Conservation (phyloP, 371 early-diverging fungal genomes). For the Actinomortierella ambigua region DNA sequence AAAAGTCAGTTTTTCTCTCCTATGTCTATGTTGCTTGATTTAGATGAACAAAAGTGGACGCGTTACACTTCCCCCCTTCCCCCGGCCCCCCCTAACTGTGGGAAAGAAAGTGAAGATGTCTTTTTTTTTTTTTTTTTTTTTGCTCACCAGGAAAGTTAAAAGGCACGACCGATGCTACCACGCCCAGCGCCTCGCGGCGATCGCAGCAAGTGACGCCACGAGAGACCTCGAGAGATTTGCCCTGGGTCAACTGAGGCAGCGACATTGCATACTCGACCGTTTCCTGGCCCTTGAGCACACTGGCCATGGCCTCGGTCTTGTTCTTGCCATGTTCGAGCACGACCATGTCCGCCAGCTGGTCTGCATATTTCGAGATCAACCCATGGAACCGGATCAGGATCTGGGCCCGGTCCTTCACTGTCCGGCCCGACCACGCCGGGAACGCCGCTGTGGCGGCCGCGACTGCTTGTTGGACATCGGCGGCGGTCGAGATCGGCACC, state of each 20-base stretch:
- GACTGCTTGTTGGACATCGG: constrained; percentile 66
- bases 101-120: too few species aligned
- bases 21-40: too few species aligned
- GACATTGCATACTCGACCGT: constrained; percentile 70
- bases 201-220: constrained; percentile 69
- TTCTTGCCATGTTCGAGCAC: constrained; percentile 75
- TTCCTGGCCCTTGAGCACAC: constrained; percentile 60
- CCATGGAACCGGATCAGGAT: constrained; percentile 63
- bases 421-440: constrained; percentile 53
- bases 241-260: constrained; percentile 60
- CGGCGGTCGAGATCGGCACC: constrained; percentile 58
- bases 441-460: constrained; percentile 54
- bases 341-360: constrained; percentile 70
- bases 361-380: constrained; percentile 51
- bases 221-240: constrained; percentile 58
- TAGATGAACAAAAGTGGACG: too few species aligned
- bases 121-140: too few species aligned
- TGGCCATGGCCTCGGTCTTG: constrained; percentile 56
- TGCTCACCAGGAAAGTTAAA: constrained; percentile 64
- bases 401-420: constrained; percentile 65
- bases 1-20: too few species aligned
- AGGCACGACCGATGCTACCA: constrained; percentile 74
- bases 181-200: constrained; percentile 64
- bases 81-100: too few species aligned
- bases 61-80: too few species aligned